These are phyloP conservation scores for Cucumis sativus DNA, from an alignment of 306 rosid genomes.

Conservation along the genomic window Cucumber_9930_V3 NC_026657.2:34613501-34614000, in stretches of 20 bases:
- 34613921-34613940: slow-evolving; percentile 73
- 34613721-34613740: not conserved
- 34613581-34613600: too few relatives aligned
- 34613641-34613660: too few relatives aligned
- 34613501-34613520: not conserved
- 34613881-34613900: slow-evolving; percentile 66
- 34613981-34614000: slow-evolving; percentile 3
- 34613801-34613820: not conserved
- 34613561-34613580: too few relatives aligned
- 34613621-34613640: too few relatives aligned
- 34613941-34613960: slow-evolving; percentile 88
- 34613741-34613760: not conserved
- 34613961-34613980: slow-evolving; percentile 18
- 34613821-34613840: slow-evolving; percentile 37
- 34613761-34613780: not conserved
- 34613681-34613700: too few relatives aligned
- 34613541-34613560: too few relatives aligned
- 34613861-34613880: slow-evolving; percentile 66
- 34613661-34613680: too few relatives aligned
- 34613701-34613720: too few relatives aligned
- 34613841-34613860: slow-evolving; percentile 96
- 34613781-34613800: not conserved
- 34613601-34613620: too few relatives aligned
- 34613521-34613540: too few relatives aligned
- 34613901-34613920: slow-evolving; percentile 80